Base-by-base conservation (phyloP, 2,329 filamentous ascomycete species). In the Paecilomyces fulvus region DNA sequence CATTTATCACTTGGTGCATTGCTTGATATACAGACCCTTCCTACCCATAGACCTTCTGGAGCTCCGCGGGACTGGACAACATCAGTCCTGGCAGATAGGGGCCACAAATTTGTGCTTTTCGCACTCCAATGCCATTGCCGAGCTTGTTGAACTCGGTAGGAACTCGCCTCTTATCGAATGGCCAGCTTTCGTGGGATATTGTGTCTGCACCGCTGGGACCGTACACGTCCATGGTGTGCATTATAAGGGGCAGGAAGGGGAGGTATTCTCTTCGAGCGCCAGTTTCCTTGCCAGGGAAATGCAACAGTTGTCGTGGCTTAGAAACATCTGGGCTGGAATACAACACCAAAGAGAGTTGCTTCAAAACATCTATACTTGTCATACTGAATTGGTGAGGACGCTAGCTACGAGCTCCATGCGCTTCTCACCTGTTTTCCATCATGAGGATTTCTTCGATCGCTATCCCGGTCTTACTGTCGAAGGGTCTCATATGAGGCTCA, bases 41-140 rank as follows among this genome's bases (percentile, higher is more conserved):
- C 77, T 95, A 5, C 90, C 90, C 0, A 88, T 95, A 59, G 88
- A 95, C 69, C 78, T 95, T 3, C 83, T 87, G 23, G 90, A 95
- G 69, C 81, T 95, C 6, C 83, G 88, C 11, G 88, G 88, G 12
- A 87, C 83, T 0, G 88, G 88, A 1, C 90, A 95, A 65, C 89
- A 95, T 63, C 90, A 95, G 68, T 92, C 89, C 28, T 95, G 90
- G 90, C 90, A 95, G 68, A 92, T 95, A 51, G 89, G 95, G 68
- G 89, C 90, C 0, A 95, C 90, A 0, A 92, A 94, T 65, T 80
- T 92, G 67, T 95, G 90, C 71, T 94, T 86, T 68, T 76, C 92
- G 17, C 90, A 95, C 62, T 90, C 90, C 5, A 95, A 95, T 65
- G 89, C 90, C 4, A 92, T 95, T 53, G 85, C 89, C 1, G 90